Evolutionary conservation across 2,329 filamentous ascomycete genomes (phyloP).

Genomic region (Escovopsis sp.): DNA sequence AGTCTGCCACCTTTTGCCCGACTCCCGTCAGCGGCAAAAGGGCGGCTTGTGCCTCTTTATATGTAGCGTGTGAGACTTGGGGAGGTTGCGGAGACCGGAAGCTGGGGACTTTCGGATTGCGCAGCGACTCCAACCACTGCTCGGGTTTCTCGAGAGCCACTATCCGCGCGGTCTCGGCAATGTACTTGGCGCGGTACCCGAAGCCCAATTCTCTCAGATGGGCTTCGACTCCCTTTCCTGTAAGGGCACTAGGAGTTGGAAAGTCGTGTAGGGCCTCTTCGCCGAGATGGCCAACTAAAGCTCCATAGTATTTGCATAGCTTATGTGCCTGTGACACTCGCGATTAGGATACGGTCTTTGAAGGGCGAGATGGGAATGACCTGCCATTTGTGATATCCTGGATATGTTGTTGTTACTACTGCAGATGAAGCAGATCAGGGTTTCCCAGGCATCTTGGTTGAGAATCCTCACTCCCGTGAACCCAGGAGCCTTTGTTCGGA

Average conservation of each 20-base stretch:
- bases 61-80: conserved; percentile 43
- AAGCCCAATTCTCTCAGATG: conserved; percentile 76
- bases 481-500: conserved; percentile 69
- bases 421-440: conserved; percentile 88
- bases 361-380: background rate
- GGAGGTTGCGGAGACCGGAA: conserved; percentile 27
- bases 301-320: conserved; percentile 73
- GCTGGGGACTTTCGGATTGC: conserved; percentile 59
- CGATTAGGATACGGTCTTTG: no score
- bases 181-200: conserved; percentile 87
- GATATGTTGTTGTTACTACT: conserved; percentile 98
- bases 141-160: conserved; percentile 51
- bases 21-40: conserved; percentile 73
- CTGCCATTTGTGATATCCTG: conserved; percentile 86
- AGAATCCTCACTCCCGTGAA: conserved; percentile 89
- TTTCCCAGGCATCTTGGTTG: conserved; percentile 91
- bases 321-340: conserved; percentile 54
- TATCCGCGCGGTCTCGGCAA: conserved; percentile 69
- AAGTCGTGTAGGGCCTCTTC: conserved; percentile 75
- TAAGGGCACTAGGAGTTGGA: conserved; percentile 60
- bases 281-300: conserved; percentile 55
- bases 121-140: conserved; percentile 63
- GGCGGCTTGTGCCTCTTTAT: conserved; percentile 65
- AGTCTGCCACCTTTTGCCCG: conserved; percentile 93
- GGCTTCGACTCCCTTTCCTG: conserved; percentile 58